phyloP scores from a whole-genome alignment of 1,284 basidiomycete genomes.

The Cutaneotrichosporon sp. region DNA sequence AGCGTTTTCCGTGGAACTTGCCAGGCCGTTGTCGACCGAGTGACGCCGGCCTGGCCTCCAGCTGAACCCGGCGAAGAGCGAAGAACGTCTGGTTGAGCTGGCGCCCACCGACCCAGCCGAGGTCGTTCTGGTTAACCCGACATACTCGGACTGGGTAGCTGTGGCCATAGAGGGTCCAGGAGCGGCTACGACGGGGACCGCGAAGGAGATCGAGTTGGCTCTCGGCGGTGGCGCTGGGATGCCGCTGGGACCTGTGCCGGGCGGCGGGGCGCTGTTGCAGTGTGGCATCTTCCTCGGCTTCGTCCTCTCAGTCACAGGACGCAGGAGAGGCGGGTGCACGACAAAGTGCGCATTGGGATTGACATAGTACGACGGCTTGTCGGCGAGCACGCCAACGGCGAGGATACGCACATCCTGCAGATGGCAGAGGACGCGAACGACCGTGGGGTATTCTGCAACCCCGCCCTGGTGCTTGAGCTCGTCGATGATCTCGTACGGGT shows the following conservation, averaged over 20 bases:
- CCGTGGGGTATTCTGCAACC: slow-evolving; percentile 36
- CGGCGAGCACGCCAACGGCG: slow-evolving; percentile 38
- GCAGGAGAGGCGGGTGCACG: slow-evolving; percentile 47
- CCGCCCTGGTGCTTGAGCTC: slow-evolving; percentile 49
- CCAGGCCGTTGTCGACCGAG: not conserved
- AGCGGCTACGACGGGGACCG: not conserved
- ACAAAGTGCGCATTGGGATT: slow-evolving; percentile 49
- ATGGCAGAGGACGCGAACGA: slow-evolving; percentile 42
- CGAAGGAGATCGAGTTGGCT: slow-evolving; percentile 4
- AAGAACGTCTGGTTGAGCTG: not conserved
- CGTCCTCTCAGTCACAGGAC: slow-evolving; percentile 14
- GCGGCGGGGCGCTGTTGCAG: not conserved
- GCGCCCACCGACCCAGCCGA: not conserved
- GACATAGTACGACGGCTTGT: slow-evolving; percentile 37
- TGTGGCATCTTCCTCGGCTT: not conserved
- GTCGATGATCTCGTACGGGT: slow-evolving; percentile 47
- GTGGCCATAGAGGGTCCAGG: not conserved
- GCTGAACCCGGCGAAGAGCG: slow-evolving; percentile 4
- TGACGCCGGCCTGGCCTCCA: slow-evolving; percentile 6
- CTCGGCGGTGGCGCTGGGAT: slow-evolving; percentile 1
- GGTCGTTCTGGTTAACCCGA: not conserved
- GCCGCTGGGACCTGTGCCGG: not conserved
- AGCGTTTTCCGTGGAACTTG: not conserved
- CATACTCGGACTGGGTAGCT: not conserved
- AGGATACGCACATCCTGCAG: slow-evolving; percentile 49